These are phyloP conservation scores for Symmetrospora coprosmae DNA, from an alignment of 768 basidiomycete species.

Conservation along the genomic window DNA sequence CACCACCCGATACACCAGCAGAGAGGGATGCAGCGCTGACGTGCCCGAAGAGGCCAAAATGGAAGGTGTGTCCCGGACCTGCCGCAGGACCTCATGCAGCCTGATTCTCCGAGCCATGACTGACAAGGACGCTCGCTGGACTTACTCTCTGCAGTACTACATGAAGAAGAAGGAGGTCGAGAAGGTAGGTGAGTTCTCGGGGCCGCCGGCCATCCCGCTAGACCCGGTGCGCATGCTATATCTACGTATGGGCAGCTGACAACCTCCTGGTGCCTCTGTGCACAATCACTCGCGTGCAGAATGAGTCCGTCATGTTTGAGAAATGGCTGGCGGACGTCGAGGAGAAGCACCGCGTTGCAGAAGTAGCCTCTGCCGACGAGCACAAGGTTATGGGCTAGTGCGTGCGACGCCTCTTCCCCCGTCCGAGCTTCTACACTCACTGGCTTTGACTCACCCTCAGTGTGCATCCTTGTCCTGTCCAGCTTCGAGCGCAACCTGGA, in stretches of 20 bases:
- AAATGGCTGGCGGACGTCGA: conserved; percentile 12
- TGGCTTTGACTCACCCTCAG: too few species aligned
- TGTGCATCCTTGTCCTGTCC: too few species aligned
- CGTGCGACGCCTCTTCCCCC: not conserved
- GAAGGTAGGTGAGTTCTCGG: too few species aligned
- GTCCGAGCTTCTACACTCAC: not conserved
- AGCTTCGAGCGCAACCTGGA: conserved; percentile 46
- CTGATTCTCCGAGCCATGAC: too few species aligned
- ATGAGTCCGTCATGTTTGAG: conserved; percentile 18
- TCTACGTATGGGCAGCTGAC: too few species aligned
- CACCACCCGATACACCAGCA: not conserved
- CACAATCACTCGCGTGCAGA: not conserved
- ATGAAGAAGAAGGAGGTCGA: conserved; percentile 20
- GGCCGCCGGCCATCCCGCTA: too few species aligned
- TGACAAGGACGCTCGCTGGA: too few species aligned
- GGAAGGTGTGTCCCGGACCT: too few species aligned
- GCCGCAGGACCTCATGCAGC: too few species aligned
- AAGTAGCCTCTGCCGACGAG: not conserved
- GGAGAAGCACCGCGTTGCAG: not conserved
- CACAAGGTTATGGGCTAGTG: conserved; percentile 14
- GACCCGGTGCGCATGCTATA: too few species aligned
- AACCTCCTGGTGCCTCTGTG: not conserved
- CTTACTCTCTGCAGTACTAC: too few species aligned
- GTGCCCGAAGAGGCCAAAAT: conserved; percentile 15
- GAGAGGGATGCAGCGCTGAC: not conserved